Evolutionary conservation across 495 filamentous ascomycete genomes (phyloP).

Genomic region (Tuber magnatum): DNA sequence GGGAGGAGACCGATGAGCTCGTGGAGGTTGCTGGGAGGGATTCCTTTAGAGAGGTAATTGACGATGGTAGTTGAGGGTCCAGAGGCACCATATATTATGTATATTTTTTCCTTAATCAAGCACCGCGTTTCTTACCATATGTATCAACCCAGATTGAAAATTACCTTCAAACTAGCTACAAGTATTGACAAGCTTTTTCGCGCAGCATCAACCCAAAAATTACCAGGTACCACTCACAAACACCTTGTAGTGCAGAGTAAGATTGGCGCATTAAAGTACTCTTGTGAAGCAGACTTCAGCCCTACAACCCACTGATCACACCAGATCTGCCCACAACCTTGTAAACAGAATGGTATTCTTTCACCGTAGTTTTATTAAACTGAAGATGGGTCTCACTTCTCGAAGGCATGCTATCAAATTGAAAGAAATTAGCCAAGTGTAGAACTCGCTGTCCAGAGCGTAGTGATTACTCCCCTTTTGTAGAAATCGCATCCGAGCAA

Average conservation of each 20-base stretch:
- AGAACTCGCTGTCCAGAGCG: not conserved
- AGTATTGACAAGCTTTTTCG: not conserved
- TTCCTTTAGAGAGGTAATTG: not conserved
- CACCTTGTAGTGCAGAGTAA: too few relatives aligned
- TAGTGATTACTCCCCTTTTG: not conserved
- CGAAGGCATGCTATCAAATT: not conserved
- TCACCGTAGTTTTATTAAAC: not conserved
- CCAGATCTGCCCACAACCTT: not conserved
- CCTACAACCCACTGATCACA: not conserved
- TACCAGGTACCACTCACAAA: not conserved
- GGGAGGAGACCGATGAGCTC: slow-evolving; percentile 15
- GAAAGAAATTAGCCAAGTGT: not conserved
- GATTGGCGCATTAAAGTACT: not conserved
- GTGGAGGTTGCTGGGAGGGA: not conserved
- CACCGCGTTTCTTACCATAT: not conserved
- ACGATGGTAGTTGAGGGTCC: not conserved
- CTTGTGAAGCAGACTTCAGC: not conserved
- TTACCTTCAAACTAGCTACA: not conserved
- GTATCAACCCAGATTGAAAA: not conserved
- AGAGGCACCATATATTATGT: not conserved
- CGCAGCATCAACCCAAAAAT: not conserved
- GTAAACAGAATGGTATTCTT: not conserved
- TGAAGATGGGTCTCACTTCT: not conserved
- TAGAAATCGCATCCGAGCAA: not conserved
- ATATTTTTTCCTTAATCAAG: not conserved